Evolutionary conservation across 148 eudicot genomes (phyloP).

Genomic region (Mesembryanthemum crystallinum): DNA sequence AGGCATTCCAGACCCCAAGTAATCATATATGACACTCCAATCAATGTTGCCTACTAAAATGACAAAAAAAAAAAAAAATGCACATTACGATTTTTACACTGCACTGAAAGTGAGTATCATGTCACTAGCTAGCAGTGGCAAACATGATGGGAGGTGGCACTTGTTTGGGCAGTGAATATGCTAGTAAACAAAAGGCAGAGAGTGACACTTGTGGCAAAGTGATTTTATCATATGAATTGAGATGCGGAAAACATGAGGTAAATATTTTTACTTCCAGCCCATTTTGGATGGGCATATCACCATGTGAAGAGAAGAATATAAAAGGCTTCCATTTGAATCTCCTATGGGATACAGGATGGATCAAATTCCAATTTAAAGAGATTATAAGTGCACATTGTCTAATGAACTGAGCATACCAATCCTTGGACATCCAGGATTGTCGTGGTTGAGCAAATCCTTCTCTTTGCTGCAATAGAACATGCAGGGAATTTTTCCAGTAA

Average conservation of each 20-base stretch:
- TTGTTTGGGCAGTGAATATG: no score
- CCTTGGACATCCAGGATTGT: slow-evolving; percentile 89
- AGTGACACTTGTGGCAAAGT: neutral
- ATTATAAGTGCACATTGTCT: neutral
- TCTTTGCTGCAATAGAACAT: slow-evolving; percentile 79
- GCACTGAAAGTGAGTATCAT: no score
- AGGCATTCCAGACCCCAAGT: no score
- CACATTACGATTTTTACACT: no score
- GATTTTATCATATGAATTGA: neutral
- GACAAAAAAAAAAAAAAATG: no score
- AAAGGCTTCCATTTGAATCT: no score
- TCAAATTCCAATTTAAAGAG: neutral
- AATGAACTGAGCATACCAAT: slow-evolving; percentile 41
- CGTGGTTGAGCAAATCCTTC: slow-evolving; percentile 58
- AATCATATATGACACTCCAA: no score
- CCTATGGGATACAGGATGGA: no score
- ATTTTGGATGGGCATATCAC: neutral
- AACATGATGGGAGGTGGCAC: no score
- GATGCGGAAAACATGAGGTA: neutral
- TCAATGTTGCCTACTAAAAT: no score
- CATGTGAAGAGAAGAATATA: neutral
- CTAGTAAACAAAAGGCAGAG: no score
- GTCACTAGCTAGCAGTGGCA: no score
- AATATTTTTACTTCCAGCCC: neutral
- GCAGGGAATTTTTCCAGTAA: slow-evolving; percentile 77